Evolutionary conservation across 768 basidiomycete genomes (phyloP), one percentile per base, ranked within the genome.

Genomic region (Suillus ampliporus): DNA sequence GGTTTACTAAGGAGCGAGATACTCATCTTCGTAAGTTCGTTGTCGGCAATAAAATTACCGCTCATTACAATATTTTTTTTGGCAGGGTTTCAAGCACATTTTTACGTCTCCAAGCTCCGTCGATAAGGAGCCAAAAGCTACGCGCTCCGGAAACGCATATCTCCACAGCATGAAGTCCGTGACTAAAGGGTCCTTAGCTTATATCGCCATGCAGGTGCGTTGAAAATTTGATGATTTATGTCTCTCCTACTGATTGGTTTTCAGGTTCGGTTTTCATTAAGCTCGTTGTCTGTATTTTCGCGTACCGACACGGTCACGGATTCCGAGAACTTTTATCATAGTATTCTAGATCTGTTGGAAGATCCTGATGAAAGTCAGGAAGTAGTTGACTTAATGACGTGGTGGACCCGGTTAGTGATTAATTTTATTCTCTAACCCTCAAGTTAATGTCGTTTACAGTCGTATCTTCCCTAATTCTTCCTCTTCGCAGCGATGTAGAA

Each of bases 41-140:
- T 52, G 14, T 35, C 51, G 4, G 5, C 14, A 26, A 48, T 48
- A 4, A 48, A 35, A 35, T 35, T 10, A 35, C 34, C 34, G 6
- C 34, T 35, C 34, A 35, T 35, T 7, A 35, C 34, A 35, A 35
- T n/a, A n/a, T n/a, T n/a, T 35, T 69, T 71, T 51, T 46, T 28
- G 31, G 13, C 31, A 74, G 74, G 71, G 67, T 4, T 72, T 54
- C 35, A 73, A 70, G 46, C 70, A 73, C 56, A 64, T 76, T 21
- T 76, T 76, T 47, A 56, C 54, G 37, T 28, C 54, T 31, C 23
- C 23, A 15, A 51, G 34, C 34, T 35, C 34, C 6, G 34, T 35
- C 8, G 34, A 35, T 35, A 35, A 10, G 34, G 34, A 38, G n/a
- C 48, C 48, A 51, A 51, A 15, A 21, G 48, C 48, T 17, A 51